These are phyloP conservation scores for Corallochytrium limacisporum DNA, from an alignment of 78 protist species.

Conservation along the genomic window DNA sequence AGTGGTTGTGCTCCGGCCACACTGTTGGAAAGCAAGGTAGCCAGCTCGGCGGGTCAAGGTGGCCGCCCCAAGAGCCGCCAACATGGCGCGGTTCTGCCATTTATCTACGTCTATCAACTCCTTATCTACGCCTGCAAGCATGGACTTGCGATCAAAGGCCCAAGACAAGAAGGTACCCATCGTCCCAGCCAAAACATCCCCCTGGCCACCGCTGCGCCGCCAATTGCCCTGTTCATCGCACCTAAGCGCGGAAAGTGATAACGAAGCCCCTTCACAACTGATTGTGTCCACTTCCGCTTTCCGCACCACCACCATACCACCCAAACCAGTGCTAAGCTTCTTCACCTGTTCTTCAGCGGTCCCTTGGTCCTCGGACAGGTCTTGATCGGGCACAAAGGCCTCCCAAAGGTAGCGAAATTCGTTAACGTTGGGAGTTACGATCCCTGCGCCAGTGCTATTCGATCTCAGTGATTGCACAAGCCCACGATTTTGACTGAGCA, in stretches of 20 bases:
- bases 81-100: not conserved
- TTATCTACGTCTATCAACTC: not conserved
- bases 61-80: not conserved
- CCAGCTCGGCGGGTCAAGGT: not conserved
- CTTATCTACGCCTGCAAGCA: not conserved
- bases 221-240: not conserved
- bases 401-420: not conserved
- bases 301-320: not conserved
- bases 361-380: not conserved
- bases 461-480: not conserved
- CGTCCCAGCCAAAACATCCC: conserved; percentile 32
- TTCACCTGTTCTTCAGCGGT: not conserved
- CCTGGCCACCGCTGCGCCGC: conserved; percentile 36
- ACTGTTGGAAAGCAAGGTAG: not conserved
- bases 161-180: not conserved
- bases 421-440: not conserved
- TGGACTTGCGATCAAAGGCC: not conserved
- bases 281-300: not conserved
- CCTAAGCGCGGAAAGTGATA: not conserved
- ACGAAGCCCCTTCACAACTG: not conserved
- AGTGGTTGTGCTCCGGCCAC: not conserved
- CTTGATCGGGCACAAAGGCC: not conserved
- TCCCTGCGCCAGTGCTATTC: not conserved
- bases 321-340: not conserved
- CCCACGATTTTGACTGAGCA: not conserved